Evolutionary conservation across 176 grass and related monocot genomes (phyloP).

Genomic region (Canna indica): DNA sequence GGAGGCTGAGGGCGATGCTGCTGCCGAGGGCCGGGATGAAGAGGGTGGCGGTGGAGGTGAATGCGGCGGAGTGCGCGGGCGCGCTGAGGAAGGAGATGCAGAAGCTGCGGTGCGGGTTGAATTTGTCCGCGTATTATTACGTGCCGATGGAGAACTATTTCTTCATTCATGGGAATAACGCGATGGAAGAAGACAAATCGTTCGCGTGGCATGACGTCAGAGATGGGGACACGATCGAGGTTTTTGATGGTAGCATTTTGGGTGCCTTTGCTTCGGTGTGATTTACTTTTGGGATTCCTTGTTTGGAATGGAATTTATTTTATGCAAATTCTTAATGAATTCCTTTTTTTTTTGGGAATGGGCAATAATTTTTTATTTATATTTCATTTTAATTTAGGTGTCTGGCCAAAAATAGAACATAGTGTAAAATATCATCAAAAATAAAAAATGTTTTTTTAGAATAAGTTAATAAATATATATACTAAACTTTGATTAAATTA

Average conservation of each 20-base stretch:
- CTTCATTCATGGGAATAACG: constrained; percentile 47
- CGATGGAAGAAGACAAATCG: constrained; percentile 49
- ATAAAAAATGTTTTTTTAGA: no score
- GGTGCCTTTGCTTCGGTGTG: no score
- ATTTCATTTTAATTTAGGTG: no score
- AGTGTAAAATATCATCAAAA: no score
- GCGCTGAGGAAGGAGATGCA: constrained; percentile 31
- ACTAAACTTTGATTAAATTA: no score
- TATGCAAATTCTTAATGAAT: no score
- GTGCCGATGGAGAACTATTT: constrained; percentile 29
- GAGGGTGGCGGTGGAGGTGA: constrained; percentile 30
- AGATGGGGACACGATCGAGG: constrained; percentile 42
- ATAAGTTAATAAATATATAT: no score
- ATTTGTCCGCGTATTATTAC: background rate
- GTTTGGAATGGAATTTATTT: constrained; percentile 20
- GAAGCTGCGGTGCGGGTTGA: background rate
- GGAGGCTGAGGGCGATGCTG: constrained; percentile 15
- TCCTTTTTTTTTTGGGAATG: no score
- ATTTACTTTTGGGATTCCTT: no score
- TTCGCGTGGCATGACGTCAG: constrained; percentile 52
- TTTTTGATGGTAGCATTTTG: constrained; percentile 47
- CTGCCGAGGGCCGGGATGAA: constrained; percentile 23
- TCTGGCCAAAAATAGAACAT: no score
- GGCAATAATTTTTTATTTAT: no score
- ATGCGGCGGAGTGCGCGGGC: constrained; percentile 17